Base-by-base conservation (phyloP, 2,329 filamentous ascomycete genomes). In the Periconia macrospinosa region DNA sequence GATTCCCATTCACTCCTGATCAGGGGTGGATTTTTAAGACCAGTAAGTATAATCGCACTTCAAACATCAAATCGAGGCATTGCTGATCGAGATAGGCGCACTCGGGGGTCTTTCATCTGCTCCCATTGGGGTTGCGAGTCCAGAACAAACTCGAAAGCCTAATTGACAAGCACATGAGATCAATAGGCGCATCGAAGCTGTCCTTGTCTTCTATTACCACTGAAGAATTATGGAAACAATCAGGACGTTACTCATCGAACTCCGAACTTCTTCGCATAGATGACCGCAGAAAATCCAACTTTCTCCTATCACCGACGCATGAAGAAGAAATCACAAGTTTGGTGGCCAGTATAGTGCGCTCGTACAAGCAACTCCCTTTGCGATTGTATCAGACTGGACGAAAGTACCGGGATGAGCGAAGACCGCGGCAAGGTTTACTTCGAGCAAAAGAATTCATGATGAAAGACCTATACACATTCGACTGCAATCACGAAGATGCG, bases 381-480 rank as follows among this genome's bases (percentile, higher is more conserved):
- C 84, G 92, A 42, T 77, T 99, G 0, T 99, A 97, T 67, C 94
- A 99, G 71, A 94, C 94, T 46, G 87, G 91, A 30, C 85, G 93
- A 45, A 99, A 99, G 74, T 99, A 97, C 68, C 86, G 94, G 46
- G 94, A 99, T 76, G 94, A 99, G 75, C 83, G 88, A 52, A 84
- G 94, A 23, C 94, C 94, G 18, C 85, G 94, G 30, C 90, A 96
- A 63, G 94, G 94, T 13, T 80, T 99, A 1, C 79, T 99, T 9
- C 86, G 94, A 10, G 89, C 91, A 1, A 86, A 92, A 56, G 94
- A 99, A 68, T 99, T 99, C 66, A 77, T 91, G 62, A 99, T 99
- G 94, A 99, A 99, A 74, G 94, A 99, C 72, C 82, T 99, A 1
- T 99, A 99, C 72, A 97, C 92, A 0, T 99, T 99, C 68, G 94